phyloP scores from a whole-genome alignment of 2,329 filamentous ascomycete genomes.

The Ustulina deusta region DNA sequence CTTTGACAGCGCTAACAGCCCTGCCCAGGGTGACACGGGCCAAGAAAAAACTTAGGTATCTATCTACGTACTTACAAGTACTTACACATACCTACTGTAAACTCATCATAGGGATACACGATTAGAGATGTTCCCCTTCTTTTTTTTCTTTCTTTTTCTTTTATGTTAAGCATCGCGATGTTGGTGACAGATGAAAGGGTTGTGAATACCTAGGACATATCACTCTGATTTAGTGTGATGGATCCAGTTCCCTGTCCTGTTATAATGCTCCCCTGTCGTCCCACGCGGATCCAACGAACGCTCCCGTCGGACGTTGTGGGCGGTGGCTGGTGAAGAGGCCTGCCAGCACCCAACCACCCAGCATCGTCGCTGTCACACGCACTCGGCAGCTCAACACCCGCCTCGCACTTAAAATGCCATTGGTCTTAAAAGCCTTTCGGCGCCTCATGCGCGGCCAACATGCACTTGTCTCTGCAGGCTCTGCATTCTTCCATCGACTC shows the following conservation, averaged over 20 bases:
- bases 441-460: slow-evolving; percentile 34
- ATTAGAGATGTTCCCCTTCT: not conserved
- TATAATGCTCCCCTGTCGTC: not conserved
- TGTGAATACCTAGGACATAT: too few relatives aligned
- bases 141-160: not conserved
- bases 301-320: slow-evolving; percentile 24
- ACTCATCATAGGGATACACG: too few relatives aligned
- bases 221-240: too few relatives aligned
- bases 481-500: not conserved
- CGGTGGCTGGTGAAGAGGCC: slow-evolving; percentile 38
- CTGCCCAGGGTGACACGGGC: not conserved
- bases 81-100: too few relatives aligned
- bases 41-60: not conserved
- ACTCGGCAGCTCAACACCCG: slow-evolving; percentile 38
- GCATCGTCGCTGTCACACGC: slow-evolving; percentile 31
- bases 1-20: slow-evolving; percentile 5
- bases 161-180: slow-evolving; percentile 4
- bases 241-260: not conserved
- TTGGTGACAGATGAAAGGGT: not conserved
- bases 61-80: too few relatives aligned
- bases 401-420: slow-evolving; percentile 41
- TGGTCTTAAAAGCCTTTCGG: slow-evolving; percentile 38
- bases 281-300: slow-evolving; percentile 18
- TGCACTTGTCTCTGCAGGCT: slow-evolving; percentile 35
- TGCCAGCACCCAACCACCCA: slow-evolving; percentile 36